Conservation (phyloP, 202 grass and related monocot genomes). For the Zoysia matrella region DNA sequence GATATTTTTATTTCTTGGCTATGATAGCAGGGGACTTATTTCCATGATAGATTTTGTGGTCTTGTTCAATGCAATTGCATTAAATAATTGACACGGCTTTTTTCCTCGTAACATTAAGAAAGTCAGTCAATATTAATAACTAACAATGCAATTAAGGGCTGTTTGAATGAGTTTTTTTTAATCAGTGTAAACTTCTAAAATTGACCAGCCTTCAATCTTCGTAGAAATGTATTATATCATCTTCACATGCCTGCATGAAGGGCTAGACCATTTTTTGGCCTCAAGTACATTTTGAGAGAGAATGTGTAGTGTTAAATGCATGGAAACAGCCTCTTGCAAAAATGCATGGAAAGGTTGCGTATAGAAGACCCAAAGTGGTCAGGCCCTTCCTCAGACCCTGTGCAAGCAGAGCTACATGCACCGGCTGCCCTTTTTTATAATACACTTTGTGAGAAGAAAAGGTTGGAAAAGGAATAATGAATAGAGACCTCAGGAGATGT, state of each 20-base stretch:
- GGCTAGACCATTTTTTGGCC: background rate
- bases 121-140: background rate
- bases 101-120: background rate
- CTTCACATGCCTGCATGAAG: background rate
- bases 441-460: background rate
- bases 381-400: too few relatives aligned
- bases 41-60: background rate
- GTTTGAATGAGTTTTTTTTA: too few relatives aligned
- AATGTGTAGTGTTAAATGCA: too few relatives aligned
- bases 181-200: background rate
- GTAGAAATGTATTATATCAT: background rate
- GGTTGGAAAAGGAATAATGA: slow-evolving; percentile 9
- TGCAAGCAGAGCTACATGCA: too few relatives aligned
- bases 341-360: too few relatives aligned
- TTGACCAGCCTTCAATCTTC: background rate
- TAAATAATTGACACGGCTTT: background rate
- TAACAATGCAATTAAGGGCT: background rate
- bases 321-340: too few relatives aligned
- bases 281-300: background rate
- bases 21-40: background rate
- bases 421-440: background rate
- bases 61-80: background rate
- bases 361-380: too few relatives aligned
- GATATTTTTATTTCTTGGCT: background rate
- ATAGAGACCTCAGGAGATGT: background rate